Evolutionary conservation across 805 yeast species (phyloP), one percentile per base, ranked within the genome.

Genomic region (Ogataea henricii): DNA sequence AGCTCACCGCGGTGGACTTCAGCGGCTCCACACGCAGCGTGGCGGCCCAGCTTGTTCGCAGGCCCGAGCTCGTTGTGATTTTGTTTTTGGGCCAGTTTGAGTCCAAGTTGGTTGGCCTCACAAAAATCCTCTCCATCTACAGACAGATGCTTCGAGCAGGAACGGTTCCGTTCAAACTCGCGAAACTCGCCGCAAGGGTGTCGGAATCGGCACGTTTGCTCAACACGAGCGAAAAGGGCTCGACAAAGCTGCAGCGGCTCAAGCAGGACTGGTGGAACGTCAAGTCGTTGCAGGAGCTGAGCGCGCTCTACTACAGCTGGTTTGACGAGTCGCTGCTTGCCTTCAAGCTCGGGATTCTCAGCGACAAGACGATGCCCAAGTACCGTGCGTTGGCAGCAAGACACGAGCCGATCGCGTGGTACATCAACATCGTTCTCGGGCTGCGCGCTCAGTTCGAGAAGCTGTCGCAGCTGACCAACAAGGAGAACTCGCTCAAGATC

Each of bases 71-170:
- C 12, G 30, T 61, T 16, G 40, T 56, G 35, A 66, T 73, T 2
- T 57, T 76, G 7, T 51, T 71, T 6, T 65, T 74, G 42, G 68
- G 73, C 3, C 60, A 70, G n/a, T 71, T 77, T 47, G 64, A 69
- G 38, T 57, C 65, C 23, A 71, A 71, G 56, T 68, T 72, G 18
- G 60, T 64, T 21, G 82, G 74, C n/a, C 65, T 72, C 49, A 77
- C 75, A 9, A 65, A 62, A 30, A 79, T 76, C 49, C 69, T 78
- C 44, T 77, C 76, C 43, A 65, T 76, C 9, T 86, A 82, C 63
- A 77, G 94, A 64, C 89, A 83, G 59, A 73, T 82, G 45, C 65
- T 85, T 54, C 73, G 92, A 55, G 84, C 84, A 50, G 92, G 91
- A 34, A 79, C 82, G 38, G 73, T 86, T 6, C 89, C 89, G 1